Base-by-base conservation (phyloP, 2,329 filamentous ascomycete species). In the Triangularia setosa region DNA sequence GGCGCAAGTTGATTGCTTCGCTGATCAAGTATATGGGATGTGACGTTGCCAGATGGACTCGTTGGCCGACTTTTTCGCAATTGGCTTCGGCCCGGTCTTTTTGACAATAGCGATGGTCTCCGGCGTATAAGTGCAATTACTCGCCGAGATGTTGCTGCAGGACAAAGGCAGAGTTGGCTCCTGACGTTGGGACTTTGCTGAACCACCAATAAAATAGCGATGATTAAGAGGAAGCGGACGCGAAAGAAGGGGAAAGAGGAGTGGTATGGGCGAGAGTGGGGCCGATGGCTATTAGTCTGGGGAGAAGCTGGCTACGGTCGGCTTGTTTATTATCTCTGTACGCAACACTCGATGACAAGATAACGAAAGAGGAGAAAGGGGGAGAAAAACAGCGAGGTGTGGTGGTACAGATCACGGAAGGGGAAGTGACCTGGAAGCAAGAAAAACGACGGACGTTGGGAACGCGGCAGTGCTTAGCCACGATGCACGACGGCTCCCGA, bases 391-490 rank as follows among this genome's bases (percentile, higher is more conserved):
- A 16, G 14, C 52, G 52, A 55, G 52, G 52, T 55, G 24, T 55
- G 52, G 52, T 55, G 52, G 52, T 55, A 55, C 52, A 55, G 48
- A 55, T 55, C 52, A 28, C 23, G 16, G 52, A 55, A 28, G 23
- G 8, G 52, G 52, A 14, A 55, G 21, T 11, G 12, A 5, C 12
- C 12, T 21, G 44, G 14, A 54, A 55, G 52, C 52, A 25, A 25
- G 58, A 60, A 60, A 60, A 60, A 60, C 24, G 58, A 48, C 28
- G 57, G 57, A 48, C 52, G 16, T 18, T 59, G 30, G 12, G 33
- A 23, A 59, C 57, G 61, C 53, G 24, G 64, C 66, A 68, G 54
- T 64, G 64, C 64, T 63, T 40, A 58, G 59, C 59, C 56, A 40
- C 53, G 65, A 65, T 65, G 65, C 52, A 63, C 65, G 60, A 63